Conservation (phyloP, 768 basidiomycete species). For the Suillus tomentosus region DNA sequence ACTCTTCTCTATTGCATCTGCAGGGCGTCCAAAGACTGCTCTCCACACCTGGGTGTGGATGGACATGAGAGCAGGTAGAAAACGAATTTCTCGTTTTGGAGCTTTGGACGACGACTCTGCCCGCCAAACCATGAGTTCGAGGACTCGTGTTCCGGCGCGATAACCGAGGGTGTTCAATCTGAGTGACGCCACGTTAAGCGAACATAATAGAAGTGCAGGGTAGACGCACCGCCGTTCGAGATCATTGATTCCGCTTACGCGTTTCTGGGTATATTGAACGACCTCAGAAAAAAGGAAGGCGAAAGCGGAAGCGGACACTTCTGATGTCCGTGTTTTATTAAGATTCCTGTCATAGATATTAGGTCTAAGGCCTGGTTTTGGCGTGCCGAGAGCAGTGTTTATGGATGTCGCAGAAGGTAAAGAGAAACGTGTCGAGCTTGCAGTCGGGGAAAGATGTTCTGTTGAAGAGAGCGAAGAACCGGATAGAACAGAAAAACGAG, state of each 20-base stretch:
- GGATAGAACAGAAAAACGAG: conserved; percentile 70
- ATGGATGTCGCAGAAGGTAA: conserved; percentile 56
- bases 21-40: conserved; percentile 89
- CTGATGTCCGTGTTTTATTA: conserved; percentile 82
- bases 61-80: conserved; percentile 89
- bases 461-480: conserved; percentile 51
- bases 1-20: conserved; percentile 94
- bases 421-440: conserved; percentile 70
- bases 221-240: conserved; percentile 80
- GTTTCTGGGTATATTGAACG: conserved; percentile 94
- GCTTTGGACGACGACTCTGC: conserved; percentile 76
- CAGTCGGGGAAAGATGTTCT: conserved; percentile 55
- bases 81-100: conserved; percentile 91
- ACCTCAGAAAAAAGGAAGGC: conserved; percentile 92
- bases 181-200: conserved; percentile 2
- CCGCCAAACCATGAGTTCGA: conserved; percentile 85
- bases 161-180: conserved; percentile 94
- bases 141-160: conserved; percentile 82
- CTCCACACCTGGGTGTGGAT: conserved; percentile 96
- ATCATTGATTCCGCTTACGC: conserved; percentile 93
- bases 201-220: background rate
- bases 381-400: conserved; percentile 41
- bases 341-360: conserved; percentile 89
- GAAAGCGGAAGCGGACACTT: conserved; percentile 84
- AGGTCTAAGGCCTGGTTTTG: conserved; percentile 50